Conservation (phyloP, 2,329 filamentous ascomycete genomes). For the Alternaria panax region DNA sequence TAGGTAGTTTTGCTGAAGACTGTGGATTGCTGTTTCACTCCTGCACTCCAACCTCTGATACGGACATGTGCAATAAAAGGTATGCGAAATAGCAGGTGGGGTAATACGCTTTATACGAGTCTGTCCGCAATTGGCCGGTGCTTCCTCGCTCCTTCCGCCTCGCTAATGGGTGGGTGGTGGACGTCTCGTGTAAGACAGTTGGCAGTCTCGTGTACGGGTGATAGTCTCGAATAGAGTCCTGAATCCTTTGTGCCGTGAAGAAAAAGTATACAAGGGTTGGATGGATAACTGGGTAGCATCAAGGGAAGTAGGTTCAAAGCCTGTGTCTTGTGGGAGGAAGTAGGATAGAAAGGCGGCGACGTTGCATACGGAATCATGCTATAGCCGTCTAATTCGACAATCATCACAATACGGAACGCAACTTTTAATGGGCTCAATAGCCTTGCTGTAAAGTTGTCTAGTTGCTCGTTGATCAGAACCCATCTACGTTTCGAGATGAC, state of each 20-base stretch:
- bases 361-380: background rate
- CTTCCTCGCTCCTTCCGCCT: no score
- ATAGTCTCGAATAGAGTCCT: no score
- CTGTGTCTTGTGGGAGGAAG: no score
- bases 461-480: accelerated
- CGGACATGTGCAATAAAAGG: background rate
- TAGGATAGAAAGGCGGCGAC: no score
- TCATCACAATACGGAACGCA: background rate
- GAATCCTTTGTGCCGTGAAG: no score
- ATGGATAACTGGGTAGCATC: no score
- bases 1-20: background rate
- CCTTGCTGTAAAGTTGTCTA: no score
- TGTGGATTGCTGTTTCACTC: background rate
- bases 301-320: no score
- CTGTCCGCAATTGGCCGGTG: background rate
- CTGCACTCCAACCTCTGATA: background rate
- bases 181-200: background rate
- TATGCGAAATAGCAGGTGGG: background rate
- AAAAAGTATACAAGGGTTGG: no score
- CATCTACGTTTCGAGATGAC: background rate
- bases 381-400: background rate
- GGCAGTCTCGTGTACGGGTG: accelerated
- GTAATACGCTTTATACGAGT: background rate
- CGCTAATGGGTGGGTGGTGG: background rate
- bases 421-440: background rate